Evolutionary conservation across 192 early-diverging fungal genomes (phyloP), one percentile per base, ranked within the genome.

Genomic region (Coemansia sp.): DNA sequence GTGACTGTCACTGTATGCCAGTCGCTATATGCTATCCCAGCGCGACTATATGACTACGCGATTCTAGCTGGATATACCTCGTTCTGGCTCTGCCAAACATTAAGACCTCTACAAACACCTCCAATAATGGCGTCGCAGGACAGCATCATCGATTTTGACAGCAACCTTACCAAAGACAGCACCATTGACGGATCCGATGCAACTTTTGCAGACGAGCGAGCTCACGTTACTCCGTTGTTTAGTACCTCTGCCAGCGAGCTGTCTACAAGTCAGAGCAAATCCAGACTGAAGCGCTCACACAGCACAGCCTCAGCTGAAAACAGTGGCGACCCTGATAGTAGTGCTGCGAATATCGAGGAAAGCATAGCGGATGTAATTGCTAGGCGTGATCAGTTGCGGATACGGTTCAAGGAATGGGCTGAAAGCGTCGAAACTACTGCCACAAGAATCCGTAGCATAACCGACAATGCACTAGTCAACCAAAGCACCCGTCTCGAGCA

Each of bases 381-480:
- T n/a, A 62, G 66, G 52, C 78, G 78, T 24, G 70, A 80, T 17
- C 63, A 66, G 55, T 69, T 80, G 31, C 78, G 78, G 19, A 67
- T 51, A 63, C 72, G 78, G 53, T 80, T 80, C 55, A 80, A 80
- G 59, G 68, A 67, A 30, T 80, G 77, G 77, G 62, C 77, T 1
- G 58, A 57, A 30, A 51, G 64, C 22, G 63, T 80, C 6, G 69
- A 61, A 21, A 39, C 64, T 8, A 54, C 72, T 9, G 53, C 73
- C 20, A 63, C 56, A 31, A 63, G 51, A 33, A 59, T 80, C 23
- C 61, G 71, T 7, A 51, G 64, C 42, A 39, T 75, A 24, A 72
- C 78, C 2, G 78, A 80, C 51, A 80, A 80, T 19, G 69, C 78
- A 2, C 73, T 80, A 23, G 78, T 80, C 36, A 80, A 80, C 52